Conservation (phyloP, 176 grass and related monocot genomes). For the Avena atlantica region DNA sequence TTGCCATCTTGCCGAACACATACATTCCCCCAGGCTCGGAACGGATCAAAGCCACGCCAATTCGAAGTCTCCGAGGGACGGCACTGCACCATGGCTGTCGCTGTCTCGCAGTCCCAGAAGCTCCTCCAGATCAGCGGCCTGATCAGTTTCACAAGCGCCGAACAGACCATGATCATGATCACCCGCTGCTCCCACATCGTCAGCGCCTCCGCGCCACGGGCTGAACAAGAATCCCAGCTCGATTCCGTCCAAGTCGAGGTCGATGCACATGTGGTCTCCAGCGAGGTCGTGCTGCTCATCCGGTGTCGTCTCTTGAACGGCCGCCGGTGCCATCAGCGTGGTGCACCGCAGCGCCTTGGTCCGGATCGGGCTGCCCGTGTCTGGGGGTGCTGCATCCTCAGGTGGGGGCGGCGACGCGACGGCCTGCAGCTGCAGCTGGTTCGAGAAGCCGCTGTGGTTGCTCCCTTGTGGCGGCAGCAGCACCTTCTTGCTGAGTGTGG, state of each 20-base stretch:
- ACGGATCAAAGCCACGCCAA: conserved; percentile 37
- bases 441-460: neutral
- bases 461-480: neutral
- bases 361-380: conserved; percentile 34
- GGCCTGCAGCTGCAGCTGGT: neutral
- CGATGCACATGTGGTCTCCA: conserved; percentile 5
- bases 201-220: conserved; percentile 17
- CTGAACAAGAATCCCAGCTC: conserved; percentile 45
- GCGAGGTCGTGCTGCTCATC: neutral
- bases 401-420: neutral
- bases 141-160: neutral
- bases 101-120: conserved; percentile 24
- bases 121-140: conserved; percentile 37
- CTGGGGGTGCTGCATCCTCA: neutral
- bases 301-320: neutral
- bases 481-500: conserved; percentile 44
- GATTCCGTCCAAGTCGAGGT: conserved; percentile 30
- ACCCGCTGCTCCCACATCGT: neutral
- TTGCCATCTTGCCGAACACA: neutral
- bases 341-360: conserved; percentile 46
- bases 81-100: neutral
- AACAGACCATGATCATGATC: neutral
- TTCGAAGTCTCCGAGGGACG: conserved; percentile 5
- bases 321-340: neutral
- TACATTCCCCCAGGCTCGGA: neutral